These are phyloP conservation scores for Podospora pseudocomata DNA, from an alignment of 495 filamentous ascomycete genomes.

Conservation along the genomic window DNA sequence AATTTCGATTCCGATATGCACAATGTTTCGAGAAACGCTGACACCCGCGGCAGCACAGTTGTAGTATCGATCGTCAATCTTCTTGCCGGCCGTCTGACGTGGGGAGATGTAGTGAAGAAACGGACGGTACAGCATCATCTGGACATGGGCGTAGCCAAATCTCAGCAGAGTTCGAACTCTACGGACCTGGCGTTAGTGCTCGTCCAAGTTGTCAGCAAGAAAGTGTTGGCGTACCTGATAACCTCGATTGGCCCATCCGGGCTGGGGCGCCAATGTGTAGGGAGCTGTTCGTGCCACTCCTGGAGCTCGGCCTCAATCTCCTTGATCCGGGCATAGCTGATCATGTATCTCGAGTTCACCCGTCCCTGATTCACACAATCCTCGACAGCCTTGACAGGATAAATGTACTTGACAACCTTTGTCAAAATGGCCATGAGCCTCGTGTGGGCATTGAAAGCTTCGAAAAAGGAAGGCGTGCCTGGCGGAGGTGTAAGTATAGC, in stretches of 20 bases:
- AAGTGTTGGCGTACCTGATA: constrained; percentile 55
- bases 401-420: constrained; percentile 85
- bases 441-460: constrained; percentile 82
- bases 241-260: constrained; percentile 68
- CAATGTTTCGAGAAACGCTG: constrained; percentile 86
- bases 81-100: constrained; percentile 57
- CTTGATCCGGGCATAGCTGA: constrained; percentile 82
- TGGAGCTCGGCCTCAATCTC: constrained; percentile 88
- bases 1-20: constrained; percentile 89
- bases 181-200: background rate
- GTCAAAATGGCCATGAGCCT: constrained; percentile 70
- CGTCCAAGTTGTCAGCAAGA: constrained; percentile 1
- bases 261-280: constrained; percentile 68
- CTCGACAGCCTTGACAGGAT: constrained; percentile 74
- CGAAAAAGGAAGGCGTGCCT: constrained; percentile 69
- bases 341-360: constrained; percentile 60
- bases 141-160: constrained; percentile 84
- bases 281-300: constrained; percentile 77
- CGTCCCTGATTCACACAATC: constrained; percentile 48
- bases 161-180: constrained; percentile 84
- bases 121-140: constrained; percentile 92
- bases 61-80: constrained; percentile 81
- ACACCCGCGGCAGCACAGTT: constrained; percentile 91
- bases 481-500: constrained; percentile 70
- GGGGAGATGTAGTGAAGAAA: constrained; percentile 92